Evolutionary conservation across 208 protist genomes (phyloP).

Genomic region (Naegleria lovaniensis): DNA sequence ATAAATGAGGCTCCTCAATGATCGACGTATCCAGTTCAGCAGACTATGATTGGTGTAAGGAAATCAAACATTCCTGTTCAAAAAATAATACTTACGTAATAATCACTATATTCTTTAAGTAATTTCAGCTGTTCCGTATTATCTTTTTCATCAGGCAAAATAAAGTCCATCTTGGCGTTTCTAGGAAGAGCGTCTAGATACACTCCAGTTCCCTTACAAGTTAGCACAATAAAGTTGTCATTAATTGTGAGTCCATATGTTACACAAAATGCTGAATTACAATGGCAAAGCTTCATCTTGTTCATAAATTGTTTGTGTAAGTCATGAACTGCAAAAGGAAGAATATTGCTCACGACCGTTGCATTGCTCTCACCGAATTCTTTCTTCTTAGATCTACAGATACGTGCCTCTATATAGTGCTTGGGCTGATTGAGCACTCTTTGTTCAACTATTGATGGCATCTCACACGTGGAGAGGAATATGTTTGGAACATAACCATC

Average conservation of each 20-base stretch:
- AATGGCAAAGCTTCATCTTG: conserved; percentile 60
- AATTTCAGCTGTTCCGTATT: background rate
- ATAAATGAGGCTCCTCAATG: background rate
- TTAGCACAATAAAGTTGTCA: conserved; percentile 62
- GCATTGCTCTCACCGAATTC: conserved; percentile 58
- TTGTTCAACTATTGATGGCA: background rate
- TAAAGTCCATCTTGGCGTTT: conserved; percentile 44
- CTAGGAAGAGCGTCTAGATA: conserved; percentile 64
- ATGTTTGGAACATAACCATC: background rate
- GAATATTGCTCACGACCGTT: conserved; percentile 63
- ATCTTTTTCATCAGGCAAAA: conserved; percentile 8
- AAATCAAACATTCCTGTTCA: background rate
- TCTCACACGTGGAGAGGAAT: background rate
- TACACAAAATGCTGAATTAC: conserved; percentile 75
- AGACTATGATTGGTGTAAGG: background rate
- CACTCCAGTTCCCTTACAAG: conserved; percentile 63
- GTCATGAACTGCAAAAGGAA: conserved; percentile 76
- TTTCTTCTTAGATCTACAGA: conserved; percentile 39
- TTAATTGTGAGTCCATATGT: conserved; percentile 63
- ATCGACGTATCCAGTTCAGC: background rate
- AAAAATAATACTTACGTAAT: background rate
- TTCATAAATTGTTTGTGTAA: conserved; percentile 78
- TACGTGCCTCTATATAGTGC: conserved; percentile 20
- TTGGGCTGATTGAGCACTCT: background rate
- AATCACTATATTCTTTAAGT: conserved; percentile 1